phyloP scores from a whole-genome alignment of 129 eudicot genomes.

The Dittrichia graveolens region DNA sequence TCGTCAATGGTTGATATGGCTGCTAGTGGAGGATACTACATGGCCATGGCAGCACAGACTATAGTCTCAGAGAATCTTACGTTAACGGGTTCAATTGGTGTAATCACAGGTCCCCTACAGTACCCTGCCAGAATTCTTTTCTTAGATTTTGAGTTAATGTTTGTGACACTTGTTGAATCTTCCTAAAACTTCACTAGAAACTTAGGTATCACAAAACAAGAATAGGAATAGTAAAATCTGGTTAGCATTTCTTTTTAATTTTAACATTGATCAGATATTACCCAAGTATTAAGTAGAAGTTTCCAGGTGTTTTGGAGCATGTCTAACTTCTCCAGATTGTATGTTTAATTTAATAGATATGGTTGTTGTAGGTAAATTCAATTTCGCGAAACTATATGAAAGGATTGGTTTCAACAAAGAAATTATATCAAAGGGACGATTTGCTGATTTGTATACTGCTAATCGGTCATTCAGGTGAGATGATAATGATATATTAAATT shows the following conservation, averaged over 20 bases:
- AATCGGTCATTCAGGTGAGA: constrained; percentile 77
- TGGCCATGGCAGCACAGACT: constrained; percentile 86
- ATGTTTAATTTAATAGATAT: background rate
- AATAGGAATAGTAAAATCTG: background rate
- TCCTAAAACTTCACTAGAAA: background rate
- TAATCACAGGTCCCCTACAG: constrained; percentile 54
- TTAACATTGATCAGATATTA: background rate
- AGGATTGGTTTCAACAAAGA: constrained; percentile 87
- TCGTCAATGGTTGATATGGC: constrained; percentile 91
- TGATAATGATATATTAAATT: constrained; percentile 1
- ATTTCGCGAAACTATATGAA: constrained; percentile 67
- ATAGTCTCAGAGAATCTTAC: constrained; percentile 85
- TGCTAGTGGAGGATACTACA: constrained; percentile 90
- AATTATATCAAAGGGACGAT: constrained; percentile 82
- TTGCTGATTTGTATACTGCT: constrained; percentile 72
- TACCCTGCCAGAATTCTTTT: background rate
- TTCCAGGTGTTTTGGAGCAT: too few species aligned
- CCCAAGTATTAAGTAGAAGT: too few species aligned
- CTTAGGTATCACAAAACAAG: background rate
- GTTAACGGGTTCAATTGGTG: constrained; percentile 90
- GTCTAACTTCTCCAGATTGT: too few species aligned
- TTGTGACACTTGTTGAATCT: background rate
- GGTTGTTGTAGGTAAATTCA: constrained; percentile 61
- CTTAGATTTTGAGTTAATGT: background rate
- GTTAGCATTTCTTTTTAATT: background rate